phyloP scores from a whole-genome alignment of 2,329 filamentous ascomycete species.

The Ceratocystiopsis sp. region DNA sequence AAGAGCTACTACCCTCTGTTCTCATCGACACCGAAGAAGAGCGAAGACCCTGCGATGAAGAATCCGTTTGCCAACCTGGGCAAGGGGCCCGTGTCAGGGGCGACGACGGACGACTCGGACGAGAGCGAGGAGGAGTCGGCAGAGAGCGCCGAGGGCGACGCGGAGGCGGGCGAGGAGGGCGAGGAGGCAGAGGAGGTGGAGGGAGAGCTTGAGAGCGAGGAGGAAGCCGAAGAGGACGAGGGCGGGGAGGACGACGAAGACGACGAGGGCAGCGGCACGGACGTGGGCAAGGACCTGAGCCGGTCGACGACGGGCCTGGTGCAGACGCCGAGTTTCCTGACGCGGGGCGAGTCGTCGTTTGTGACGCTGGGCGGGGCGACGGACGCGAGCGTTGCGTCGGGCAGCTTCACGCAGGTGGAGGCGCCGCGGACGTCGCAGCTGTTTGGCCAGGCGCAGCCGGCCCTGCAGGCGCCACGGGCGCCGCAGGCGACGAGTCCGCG shows the following conservation, averaged over 20 bases:
- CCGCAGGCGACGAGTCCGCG: slow-evolving; percentile 40
- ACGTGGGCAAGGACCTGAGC: slow-evolving; percentile 46
- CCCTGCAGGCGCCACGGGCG: slow-evolving; percentile 35
- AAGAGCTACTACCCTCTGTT: slow-evolving; percentile 1
- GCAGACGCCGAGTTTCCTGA: slow-evolving; percentile 34
- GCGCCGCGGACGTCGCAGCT: slow-evolving; percentile 26
- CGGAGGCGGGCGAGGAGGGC: slow-evolving; percentile 18
- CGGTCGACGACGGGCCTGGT: slow-evolving; percentile 25
- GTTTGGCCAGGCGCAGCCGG: slow-evolving; percentile 35
- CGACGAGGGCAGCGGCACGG: slow-evolving; percentile 46
- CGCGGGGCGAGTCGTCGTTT: slow-evolving; percentile 36
- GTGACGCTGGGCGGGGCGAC: slow-evolving; percentile 15
- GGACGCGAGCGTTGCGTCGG: slow-evolving; percentile 28
- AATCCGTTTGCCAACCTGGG: slow-evolving; percentile 10
- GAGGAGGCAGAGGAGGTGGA: slow-evolving; percentile 23
- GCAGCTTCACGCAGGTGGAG: slow-evolving; percentile 26
- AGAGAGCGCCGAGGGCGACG: slow-evolving; percentile 19
- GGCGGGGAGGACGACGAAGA: slow-evolving; percentile 30
- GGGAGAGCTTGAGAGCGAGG: slow-evolving; percentile 23
- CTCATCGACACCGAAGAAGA: slow-evolving; percentile 2
- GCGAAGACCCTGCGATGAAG: background rate
- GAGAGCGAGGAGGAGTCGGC: slow-evolving; percentile 19
- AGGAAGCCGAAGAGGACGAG: slow-evolving; percentile 22
- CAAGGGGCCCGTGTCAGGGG: slow-evolving; percentile 7
- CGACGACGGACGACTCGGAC: slow-evolving; percentile 13